Percentiles rank a stretch among this genome's conserved stretches.
Conservation (phyloP, 345 rosid species). For the Eucalyptus cloeziana region DNA sequence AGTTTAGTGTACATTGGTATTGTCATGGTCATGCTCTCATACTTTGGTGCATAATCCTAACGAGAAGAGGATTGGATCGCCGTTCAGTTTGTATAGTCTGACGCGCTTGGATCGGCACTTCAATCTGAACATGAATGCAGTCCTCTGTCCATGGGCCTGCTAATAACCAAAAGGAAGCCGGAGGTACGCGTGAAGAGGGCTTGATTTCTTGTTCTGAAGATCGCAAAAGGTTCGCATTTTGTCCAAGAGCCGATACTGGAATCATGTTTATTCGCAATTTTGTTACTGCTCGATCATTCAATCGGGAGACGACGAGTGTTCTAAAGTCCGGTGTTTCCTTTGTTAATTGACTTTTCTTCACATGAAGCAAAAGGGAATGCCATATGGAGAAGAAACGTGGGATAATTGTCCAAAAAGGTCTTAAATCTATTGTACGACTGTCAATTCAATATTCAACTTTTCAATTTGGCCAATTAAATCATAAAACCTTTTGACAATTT, state of each 20-base stretch:
- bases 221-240: not conserved
- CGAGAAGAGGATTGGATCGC: not conserved
- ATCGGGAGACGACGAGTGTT: not conserved
- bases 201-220: not conserved
- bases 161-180: not conserved
- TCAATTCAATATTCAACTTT: not conserved
- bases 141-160: not conserved
- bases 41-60: not conserved
- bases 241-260: not conserved
- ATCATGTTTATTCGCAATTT: not conserved
- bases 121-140: not conserved
- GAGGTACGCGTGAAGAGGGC: not conserved
- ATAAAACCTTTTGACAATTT: not conserved
- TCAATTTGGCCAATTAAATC: not conserved
- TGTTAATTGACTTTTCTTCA: not conserved
- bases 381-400: not conserved
- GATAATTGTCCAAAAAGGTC: not conserved
- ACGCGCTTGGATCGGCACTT: not conserved
- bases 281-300: not conserved
- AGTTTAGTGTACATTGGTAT: not conserved
- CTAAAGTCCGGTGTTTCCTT: not conserved
- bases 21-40: not conserved
- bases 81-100: not conserved
- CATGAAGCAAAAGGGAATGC: not conserved
- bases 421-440: fast-evolving